These are phyloP conservation scores for Pezicula neosporulosa DNA, from an alignment of 2,329 filamentous ascomycete species.

Conservation along the genomic window DNA sequence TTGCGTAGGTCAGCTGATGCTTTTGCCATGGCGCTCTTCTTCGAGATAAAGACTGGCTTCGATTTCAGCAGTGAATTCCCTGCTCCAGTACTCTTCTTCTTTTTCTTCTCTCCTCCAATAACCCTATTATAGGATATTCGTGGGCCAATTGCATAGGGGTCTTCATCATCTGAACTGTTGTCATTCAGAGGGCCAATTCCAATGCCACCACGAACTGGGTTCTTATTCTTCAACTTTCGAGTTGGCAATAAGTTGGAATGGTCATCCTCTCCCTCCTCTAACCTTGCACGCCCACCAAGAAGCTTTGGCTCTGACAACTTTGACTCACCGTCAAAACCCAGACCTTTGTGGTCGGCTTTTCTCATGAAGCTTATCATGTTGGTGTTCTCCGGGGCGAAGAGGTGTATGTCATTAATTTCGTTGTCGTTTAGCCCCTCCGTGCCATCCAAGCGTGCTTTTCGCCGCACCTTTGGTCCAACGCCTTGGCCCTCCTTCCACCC, in stretches of 20 bases:
- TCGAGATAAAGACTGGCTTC: slow-evolving; percentile 74
- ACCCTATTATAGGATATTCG: slow-evolving; percentile 82
- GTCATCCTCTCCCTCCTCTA: slow-evolving; percentile 43
- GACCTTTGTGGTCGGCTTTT: slow-evolving; percentile 67
- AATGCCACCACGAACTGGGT: slow-evolving; percentile 60
- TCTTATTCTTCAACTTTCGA: slow-evolving; percentile 43
- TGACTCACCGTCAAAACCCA: slow-evolving; percentile 62
- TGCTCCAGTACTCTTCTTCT: slow-evolving; percentile 58
- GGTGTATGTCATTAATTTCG: slow-evolving; percentile 45
- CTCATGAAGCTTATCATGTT: slow-evolving; percentile 61
- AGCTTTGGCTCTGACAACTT: slow-evolving; percentile 35
- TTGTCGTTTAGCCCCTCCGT: slow-evolving; percentile 35
- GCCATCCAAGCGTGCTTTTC: slow-evolving; percentile 66
- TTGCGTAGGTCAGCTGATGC: slow-evolving; percentile 50
- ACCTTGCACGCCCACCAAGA: slow-evolving; percentile 25
- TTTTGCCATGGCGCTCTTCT: slow-evolving; percentile 47
- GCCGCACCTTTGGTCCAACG: slow-evolving; percentile 79
- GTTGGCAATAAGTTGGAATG: slow-evolving; percentile 18
- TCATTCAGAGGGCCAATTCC: slow-evolving; percentile 90
- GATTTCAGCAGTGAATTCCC: slow-evolving; percentile 62
- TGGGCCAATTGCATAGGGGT: slow-evolving; percentile 88
- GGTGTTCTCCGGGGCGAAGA: slow-evolving; percentile 84
- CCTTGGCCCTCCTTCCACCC: slow-evolving; percentile 95
- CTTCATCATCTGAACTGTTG: slow-evolving; percentile 90
- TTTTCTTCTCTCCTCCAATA: slow-evolving; percentile 79